Evolutionary conservation across 2,329 filamentous ascomycete genomes (phyloP), one percentile per base, ranked within the genome.

Genomic region (Fusarium aywerte): DNA sequence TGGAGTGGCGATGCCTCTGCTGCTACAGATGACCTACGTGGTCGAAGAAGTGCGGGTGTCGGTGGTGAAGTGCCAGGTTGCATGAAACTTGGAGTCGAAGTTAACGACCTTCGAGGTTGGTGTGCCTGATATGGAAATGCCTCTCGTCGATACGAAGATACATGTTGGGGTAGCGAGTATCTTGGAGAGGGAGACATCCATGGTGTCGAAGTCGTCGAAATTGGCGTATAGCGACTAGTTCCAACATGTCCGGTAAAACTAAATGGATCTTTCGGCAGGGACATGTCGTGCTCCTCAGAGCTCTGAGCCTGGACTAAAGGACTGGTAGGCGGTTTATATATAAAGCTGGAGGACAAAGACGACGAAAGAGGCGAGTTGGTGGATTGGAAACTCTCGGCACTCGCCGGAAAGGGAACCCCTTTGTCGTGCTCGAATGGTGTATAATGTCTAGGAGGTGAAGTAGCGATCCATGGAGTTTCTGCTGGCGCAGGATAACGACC

Each of bases 231-330:
- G 21, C 92, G 86, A 43, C 92, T 85, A 16, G 84, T 49, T 59
- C 76, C 79, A 20, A 77, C 68, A 15, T 76, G 75, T 53, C 74
- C 76, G 74, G 35, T 79, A 76, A 87, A 81, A 45, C 87, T 82
- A 52, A 86, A 82, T 39, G 79, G 78, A 55, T 85, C 82, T 53
- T 84, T 77, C 20, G 82, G 82, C 65, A 85, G 81, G 3, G 87
- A 83, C 45, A 90, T 82, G 58, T 92, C 75, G 18, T 75, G 75
- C 69, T 96, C 92, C 8, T 92, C 90, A 69, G 94, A 96, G 79
- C 90, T 96, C 73, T 93, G 89, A 39, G 93, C 93, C 73, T 97
- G 90, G 1, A 96, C 94, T 12, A 99, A 82, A 15, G 96, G 96
- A 73, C 94, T 98, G 3, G 96, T 98, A 0, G 96, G 95, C 4